phyloP scores from a whole-genome alignment of 345 rosid species.

The Citrus inodora region DNA sequence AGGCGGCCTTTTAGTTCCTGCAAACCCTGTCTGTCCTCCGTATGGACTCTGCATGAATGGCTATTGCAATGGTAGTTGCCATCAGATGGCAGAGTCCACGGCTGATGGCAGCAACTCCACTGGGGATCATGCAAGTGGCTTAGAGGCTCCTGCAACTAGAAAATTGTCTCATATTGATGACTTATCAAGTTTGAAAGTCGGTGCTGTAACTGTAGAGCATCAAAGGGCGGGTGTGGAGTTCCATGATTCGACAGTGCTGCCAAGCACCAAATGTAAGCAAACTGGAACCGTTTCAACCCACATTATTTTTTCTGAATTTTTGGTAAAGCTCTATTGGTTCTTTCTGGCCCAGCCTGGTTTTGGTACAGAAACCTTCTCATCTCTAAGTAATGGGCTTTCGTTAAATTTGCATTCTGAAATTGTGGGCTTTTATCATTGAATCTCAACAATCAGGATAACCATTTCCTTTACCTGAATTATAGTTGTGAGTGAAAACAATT shows the following conservation, averaged over 20 bases:
- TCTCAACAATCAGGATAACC: background rate
- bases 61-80: background rate
- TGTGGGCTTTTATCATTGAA: background rate
- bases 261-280: background rate
- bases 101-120: background rate
- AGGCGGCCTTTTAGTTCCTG: background rate
- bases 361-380: background rate
- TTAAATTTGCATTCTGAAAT: no score
- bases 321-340: background rate
- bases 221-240: background rate
- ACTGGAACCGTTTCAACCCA: background rate
- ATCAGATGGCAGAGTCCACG: background rate
- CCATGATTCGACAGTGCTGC: background rate
- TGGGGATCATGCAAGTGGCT: background rate
- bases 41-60: background rate
- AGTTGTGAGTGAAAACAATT: background rate
- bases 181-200: background rate
- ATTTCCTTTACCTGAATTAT: background rate
- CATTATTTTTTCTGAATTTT: background rate
- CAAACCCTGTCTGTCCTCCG: background rate
- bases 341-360: background rate
- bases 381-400: background rate
- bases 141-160: background rate
- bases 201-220: background rate
- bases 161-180: background rate